phyloP scores from a whole-genome alignment of 306 rosid species.

The Acacia melanoxylon region DNA sequence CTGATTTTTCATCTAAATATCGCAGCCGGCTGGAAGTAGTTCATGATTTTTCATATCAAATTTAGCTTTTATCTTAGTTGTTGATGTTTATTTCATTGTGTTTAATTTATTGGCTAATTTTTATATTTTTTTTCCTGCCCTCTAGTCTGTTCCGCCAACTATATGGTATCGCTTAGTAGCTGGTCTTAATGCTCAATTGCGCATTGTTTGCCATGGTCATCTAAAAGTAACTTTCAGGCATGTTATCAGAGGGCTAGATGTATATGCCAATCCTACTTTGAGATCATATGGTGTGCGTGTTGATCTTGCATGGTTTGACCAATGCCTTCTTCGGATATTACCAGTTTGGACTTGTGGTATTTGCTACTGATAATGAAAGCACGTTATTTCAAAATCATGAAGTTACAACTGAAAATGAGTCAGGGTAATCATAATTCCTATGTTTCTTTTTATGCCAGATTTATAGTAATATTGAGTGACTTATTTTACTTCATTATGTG shows the following conservation, averaged over 20 bases:
- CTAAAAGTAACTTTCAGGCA: constrained; percentile 60
- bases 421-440: constrained; percentile 50
- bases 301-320: constrained; percentile 90
- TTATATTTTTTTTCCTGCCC: constrained; percentile 18
- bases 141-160: constrained; percentile 82
- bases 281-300: constrained; percentile 56
- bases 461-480: constrained; percentile 19
- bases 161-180: constrained; percentile 96
- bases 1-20: too few relatives aligned
- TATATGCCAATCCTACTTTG: constrained; percentile 67
- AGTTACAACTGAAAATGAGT: constrained; percentile 50
- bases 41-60: too few relatives aligned
- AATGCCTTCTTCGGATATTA: constrained; percentile 85
- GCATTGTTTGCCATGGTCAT: constrained; percentile 75
- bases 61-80: constrained; percentile 19
- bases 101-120: constrained; percentile 15
- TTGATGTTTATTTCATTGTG: too few relatives aligned
- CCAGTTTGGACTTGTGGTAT: constrained; percentile 73
- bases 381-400: constrained; percentile 44
- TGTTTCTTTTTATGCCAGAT: constrained; percentile 25
- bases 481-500: constrained; percentile 32
- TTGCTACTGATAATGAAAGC: constrained; percentile 52
- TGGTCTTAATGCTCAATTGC: constrained; percentile 91
- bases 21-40: too few relatives aligned
- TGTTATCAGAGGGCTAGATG: constrained; percentile 75